Evolutionary conservation across 495 filamentous ascomycete species (phyloP), one percentile per base, ranked within the genome.

Genomic region (Antarctomyces pellizariae): DNA sequence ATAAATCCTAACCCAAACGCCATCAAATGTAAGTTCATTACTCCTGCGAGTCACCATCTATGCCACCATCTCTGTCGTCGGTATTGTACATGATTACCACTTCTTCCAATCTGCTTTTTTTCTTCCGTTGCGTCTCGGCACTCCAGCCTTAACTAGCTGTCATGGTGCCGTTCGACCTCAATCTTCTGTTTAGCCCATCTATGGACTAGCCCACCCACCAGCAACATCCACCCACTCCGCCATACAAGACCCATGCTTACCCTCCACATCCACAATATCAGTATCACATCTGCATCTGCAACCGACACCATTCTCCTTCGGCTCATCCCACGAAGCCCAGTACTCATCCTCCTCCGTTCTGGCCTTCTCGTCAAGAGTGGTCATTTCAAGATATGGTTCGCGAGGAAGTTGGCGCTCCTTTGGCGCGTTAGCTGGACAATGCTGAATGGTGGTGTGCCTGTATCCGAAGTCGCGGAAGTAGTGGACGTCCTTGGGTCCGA

Each of bases 401-500:
- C 79, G 67, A 10, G 76, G 64, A 17, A 92, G 57, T 49, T 99
- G 86, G 8, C 77, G 72, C 11, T 75, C 71, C n/a, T n/a, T n/a
- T 3, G 83, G 86, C 7, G 89, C 89, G 48, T 99, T 99, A 26
- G 82, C 80, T 1, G 86, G 86, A 46, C 86, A 97, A 53, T 97
- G 86, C 50, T 95, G 86, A 47, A 97, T 97, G 11, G 86, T 97
- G 10, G 86, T 97, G 49, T 97, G 86, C 35, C 86, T 69, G 51
- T 97, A 97, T 27, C 86, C 86, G 54, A 97, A 89, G 46, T 97
- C 86, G 39, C 86, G 82, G 75, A 97, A 97, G 52, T 97, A 97
- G 48, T 97, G 86, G 38, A 99, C 82, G 44, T 95, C 80, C 23
- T 52, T 45, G 11, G 79, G 75, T 3, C 65, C 56, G 26, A 99